A percentile compares a stretch with the other conserved stretches of the same genome.
Evolutionary conservation across 1,284 basidiomycete genomes (phyloP).

Genomic region (Melampsora americana): DNA sequence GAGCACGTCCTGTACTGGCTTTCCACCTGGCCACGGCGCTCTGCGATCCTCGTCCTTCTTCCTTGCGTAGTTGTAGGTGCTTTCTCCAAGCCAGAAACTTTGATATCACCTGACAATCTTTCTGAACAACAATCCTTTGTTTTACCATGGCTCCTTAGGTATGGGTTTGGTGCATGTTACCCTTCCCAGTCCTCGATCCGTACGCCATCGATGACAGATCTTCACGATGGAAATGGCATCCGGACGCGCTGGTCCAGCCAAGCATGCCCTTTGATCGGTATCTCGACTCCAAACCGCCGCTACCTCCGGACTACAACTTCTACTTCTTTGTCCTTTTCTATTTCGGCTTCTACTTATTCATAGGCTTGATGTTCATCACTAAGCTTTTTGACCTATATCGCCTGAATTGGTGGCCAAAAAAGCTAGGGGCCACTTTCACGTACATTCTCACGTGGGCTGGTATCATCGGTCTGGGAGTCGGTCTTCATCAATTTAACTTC

Average conservation of each 20-base stretch:
- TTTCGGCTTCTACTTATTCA: slow-evolving; percentile 56
- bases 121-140: background rate
- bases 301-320: slow-evolving; percentile 58
- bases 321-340: slow-evolving; percentile 58
- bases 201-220: slow-evolving; percentile 46
- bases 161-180: slow-evolving; percentile 61
- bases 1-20: slow-evolving; percentile 58
- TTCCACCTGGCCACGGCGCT: slow-evolving; percentile 58
- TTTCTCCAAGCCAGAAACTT: background rate
- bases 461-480: slow-evolving; percentile 57
- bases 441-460: slow-evolving; percentile 59
- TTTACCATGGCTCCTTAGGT: slow-evolving; percentile 48
- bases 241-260: slow-evolving; percentile 51
- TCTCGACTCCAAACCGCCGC: slow-evolving; percentile 42
- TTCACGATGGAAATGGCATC: slow-evolving; percentile 45
- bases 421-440: slow-evolving; percentile 58
- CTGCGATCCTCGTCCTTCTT: slow-evolving; percentile 57
- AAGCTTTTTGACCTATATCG: slow-evolving; percentile 60
- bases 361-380: slow-evolving; percentile 60
- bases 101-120: background rate
- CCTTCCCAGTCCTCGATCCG: slow-evolving; percentile 60
- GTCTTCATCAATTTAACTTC: slow-evolving; percentile 57
- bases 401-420: slow-evolving; percentile 57
- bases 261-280: slow-evolving; percentile 19
- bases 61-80: slow-evolving; percentile 58